A percentile compares a stretch with the other conserved stretches of the same genome.
Evolutionary conservation across 345 rosid genomes (phyloP).

Genomic region (Aquilaria malaccensis): DNA sequence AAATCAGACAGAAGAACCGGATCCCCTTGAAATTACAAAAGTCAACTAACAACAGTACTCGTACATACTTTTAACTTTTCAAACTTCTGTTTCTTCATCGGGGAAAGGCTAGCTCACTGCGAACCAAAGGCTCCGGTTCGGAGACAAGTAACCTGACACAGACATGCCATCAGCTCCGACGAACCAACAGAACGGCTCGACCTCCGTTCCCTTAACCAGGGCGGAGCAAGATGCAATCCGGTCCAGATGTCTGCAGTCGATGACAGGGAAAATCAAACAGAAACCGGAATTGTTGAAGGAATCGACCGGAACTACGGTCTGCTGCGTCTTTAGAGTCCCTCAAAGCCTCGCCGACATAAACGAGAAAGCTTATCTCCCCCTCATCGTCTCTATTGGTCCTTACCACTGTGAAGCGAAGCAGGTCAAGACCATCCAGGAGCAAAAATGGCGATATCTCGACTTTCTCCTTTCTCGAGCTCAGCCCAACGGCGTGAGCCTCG

Average conservation of each 20-base stretch:
- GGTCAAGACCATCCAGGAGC: slow-evolving; percentile 39
- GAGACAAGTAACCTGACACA: no score
- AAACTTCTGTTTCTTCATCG: no score
- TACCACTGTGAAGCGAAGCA: slow-evolving; percentile 30
- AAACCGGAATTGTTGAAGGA: slow-evolving; percentile 12
- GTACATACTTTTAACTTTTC: no score
- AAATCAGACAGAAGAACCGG: no score
- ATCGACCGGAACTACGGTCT: slow-evolving; percentile 13
- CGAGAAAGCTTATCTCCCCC: slow-evolving; percentile 31
- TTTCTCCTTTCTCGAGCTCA: slow-evolving; percentile 17
- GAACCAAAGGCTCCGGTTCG: no score
- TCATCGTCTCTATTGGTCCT: slow-evolving; percentile 41
- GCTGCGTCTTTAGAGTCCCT: slow-evolving; percentile 29
- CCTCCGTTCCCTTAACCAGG: not conserved
- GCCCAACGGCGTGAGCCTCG: slow-evolving; percentile 4
- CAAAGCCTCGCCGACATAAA: slow-evolving; percentile 16
- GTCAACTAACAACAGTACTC: no score
- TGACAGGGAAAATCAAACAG: not conserved
- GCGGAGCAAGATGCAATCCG: not conserved
- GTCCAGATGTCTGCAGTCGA: not conserved
- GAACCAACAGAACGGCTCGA: no score
- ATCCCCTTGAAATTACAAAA: no score
- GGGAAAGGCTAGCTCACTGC: no score
- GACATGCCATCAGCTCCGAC: no score
- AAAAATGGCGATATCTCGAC: slow-evolving; percentile 29